phyloP scores from a whole-genome alignment of 345 rosid species.

The Mallotus nudiflorus region DNA sequence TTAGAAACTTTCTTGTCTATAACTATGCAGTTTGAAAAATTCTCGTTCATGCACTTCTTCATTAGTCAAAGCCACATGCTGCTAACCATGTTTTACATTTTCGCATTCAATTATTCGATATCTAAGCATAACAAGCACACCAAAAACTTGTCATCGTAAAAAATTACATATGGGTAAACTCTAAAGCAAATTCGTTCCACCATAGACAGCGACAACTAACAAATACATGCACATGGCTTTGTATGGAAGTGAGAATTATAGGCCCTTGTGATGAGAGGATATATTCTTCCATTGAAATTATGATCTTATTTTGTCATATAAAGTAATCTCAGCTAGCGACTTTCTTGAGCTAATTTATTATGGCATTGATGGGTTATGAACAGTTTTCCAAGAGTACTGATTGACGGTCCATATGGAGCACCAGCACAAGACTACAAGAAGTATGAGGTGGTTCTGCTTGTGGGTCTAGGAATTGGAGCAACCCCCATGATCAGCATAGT shows the following conservation, averaged over 20 bases:
- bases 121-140: no score
- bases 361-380: not conserved
- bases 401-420: conserved; percentile 88
- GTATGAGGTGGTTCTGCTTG: conserved; percentile 70
- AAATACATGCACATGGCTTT: conserved; percentile 5
- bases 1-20: no score
- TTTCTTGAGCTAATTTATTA: not conserved
- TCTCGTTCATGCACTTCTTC: no score
- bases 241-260: not conserved
- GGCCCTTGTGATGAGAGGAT: no score
- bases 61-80: no score
- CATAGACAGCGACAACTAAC: conserved; percentile 8
- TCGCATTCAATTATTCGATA: no score
- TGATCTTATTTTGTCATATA: not conserved
- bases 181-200: no score
- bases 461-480: conserved; percentile 84
- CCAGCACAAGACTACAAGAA: conserved; percentile 87
- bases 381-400: conserved; percentile 72
- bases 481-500: conserved; percentile 90
- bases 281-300: not conserved
- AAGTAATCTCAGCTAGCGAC: not conserved
- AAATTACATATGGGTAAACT: no score
- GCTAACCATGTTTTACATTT: no score
- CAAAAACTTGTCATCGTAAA: no score
- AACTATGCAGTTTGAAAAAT: no score